Base-by-base conservation (phyloP, 495 filamentous ascomycete species). In the Corynascus novoguineensis region DNA sequence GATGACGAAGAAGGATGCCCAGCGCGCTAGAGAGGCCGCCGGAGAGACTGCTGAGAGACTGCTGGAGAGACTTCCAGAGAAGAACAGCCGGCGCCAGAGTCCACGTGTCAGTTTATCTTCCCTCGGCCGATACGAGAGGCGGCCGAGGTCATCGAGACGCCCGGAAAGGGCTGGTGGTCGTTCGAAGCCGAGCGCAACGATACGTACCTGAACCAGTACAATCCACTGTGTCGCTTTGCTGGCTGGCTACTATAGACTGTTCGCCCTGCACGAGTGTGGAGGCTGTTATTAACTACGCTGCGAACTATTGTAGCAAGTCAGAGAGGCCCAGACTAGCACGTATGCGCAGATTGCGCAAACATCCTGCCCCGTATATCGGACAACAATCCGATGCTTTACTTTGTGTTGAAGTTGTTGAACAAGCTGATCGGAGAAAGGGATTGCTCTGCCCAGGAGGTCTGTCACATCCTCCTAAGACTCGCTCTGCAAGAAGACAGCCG, bases 111-210 rank as follows among this genome's bases (percentile, higher is more conserved):
- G 32, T 53, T 53, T 41, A 34, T 38, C 2, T 53, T 53, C 50
- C 50, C 50, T 9, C 32, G 50, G 1, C 50, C 50, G 12, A 19
- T 5, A 25, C 31, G 50, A 25, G 31, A 41, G 50, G 34, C 1
- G 2, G 50, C 50, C 31, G 35, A 38, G 50, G 50, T 41, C 50
- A 41, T 53, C 35, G 29, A 53, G 50, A 53, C 22, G 21, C 34
- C 35, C n/a, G 35, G 50, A 12, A 53, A 53, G 35, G 21, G 50
- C 31, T 53, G 50, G 31, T 53, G 50, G 50, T 53, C 50, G 50
- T 38, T 53, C 50, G 50, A 53, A 15, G 50, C 50, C 32, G 50
- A 53, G 50, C 50, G 50, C 19, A 53, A 53, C 34, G 50, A 53
- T 15, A 53, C 50, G 19, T 24, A 53, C 21, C 19, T 53, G 1